A percentile compares a stretch with the other conserved stretches of the same genome.
phyloP scores from a whole-genome alignment of 1,284 basidiomycete species.

The Ganoderma sinense region DNA sequence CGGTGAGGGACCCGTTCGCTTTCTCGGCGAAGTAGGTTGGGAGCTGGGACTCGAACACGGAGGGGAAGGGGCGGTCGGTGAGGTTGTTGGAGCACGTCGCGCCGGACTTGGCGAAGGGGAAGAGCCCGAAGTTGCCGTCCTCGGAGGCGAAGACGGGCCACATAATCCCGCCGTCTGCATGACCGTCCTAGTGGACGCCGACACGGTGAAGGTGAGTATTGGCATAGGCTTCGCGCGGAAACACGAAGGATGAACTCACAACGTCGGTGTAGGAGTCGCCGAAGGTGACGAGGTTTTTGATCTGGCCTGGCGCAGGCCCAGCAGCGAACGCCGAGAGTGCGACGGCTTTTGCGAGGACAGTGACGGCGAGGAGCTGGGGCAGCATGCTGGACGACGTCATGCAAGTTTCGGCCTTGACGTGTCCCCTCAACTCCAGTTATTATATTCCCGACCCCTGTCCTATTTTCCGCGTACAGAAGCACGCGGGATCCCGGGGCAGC shows the following conservation, averaged over 20 bases:
- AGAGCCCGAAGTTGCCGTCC: constrained; percentile 48
- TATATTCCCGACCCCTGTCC: not conserved
- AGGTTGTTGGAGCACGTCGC: constrained; percentile 53
- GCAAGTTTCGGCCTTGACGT: not conserved
- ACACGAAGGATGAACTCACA: constrained; percentile 32
- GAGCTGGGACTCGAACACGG: constrained; percentile 48
- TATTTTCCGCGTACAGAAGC: too few species aligned
- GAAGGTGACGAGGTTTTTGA: constrained; percentile 53
- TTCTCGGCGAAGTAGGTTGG: constrained; percentile 45
- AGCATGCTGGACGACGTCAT: constrained; percentile 1
- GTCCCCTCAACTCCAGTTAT: not conserved
- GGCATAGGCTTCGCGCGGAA: not conserved
- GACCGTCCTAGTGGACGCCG: constrained; percentile 20
- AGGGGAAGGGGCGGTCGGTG: constrained; percentile 46
- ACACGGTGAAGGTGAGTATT: not conserved
- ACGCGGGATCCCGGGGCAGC: not conserved
- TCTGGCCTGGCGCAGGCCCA: constrained; percentile 40
- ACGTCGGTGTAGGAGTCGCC: constrained; percentile 57
- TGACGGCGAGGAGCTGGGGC: constrained; percentile 7
- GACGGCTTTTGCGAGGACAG: not conserved
- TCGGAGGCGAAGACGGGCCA: constrained; percentile 53
- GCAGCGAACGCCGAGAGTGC: constrained; percentile 17
- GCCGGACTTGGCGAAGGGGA: constrained; percentile 51
- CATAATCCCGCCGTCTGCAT: constrained; percentile 45
- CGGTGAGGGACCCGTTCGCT: constrained; percentile 35